Evolutionary conservation across 331 rosid species (phyloP), one percentile per base, ranked within the genome.

Genomic region (Acacia pycnantha): DNA sequence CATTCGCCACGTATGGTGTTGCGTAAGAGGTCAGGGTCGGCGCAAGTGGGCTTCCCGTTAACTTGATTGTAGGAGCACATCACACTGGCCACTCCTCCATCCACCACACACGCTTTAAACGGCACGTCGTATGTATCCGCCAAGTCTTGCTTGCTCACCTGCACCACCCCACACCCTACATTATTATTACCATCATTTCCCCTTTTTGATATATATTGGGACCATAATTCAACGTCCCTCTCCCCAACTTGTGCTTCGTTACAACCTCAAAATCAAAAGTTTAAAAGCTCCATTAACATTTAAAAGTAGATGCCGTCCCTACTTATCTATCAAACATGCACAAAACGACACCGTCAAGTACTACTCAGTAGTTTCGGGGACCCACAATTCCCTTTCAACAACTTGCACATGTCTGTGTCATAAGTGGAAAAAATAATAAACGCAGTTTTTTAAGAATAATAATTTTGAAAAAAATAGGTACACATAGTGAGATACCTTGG

Each of bases 41-140:
- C 98, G 78, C 99, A 96, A 2, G 99, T 96, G 56, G 99, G 99
- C 84, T 86, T 92, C 0, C 99, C 99, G 61, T 96, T 96, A n/a
- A 96, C 99, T 37, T 96, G 98, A 81, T 96, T 96, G 89, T 96
- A 96, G 3, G 99, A 96, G 51, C 99, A 96, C 99, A 96, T 96
- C 10, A 96, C 93, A 78, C 99, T 92, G 0, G 99, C 98, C 46
- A 96, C 99, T 6, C 88, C 86, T 9, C 99, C 99, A 27, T 93
- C 95, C n/a, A 76, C 26, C 67, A 96, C 99, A 22, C 99, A 96
- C 0, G 97, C 84, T 78, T 78, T 91, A 76, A 96, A 96, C 0
- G 99, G 99, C 48, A 93, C 95, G 1, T 93, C n/a, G n/a, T 92
- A 96, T 7, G 99, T 96, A 65, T 96, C 99, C 8, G 58, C 93